Base-by-base conservation (phyloP, 2,329 filamentous ascomycete species). In the Malbranchea zuffiana region DNA sequence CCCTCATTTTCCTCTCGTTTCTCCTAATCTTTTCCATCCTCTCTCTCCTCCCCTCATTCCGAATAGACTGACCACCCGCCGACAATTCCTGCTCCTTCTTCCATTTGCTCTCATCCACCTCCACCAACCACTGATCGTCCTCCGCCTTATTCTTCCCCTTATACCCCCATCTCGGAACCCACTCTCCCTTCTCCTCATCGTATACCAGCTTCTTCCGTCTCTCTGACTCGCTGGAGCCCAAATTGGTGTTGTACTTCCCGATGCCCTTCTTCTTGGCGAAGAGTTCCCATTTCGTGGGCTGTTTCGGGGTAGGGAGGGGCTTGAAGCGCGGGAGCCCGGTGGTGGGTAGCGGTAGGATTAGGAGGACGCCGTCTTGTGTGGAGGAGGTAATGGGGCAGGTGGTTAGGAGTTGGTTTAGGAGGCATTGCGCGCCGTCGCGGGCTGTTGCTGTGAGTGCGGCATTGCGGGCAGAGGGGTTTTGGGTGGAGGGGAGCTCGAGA, bases 181-280 rank as follows among this genome's bases (percentile, higher is more conserved):
- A 96, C 58, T 90, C 82, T 47, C 83, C 82, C 20, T 68, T 82
- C 41, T 71, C 76, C 62, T 93, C 83, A 61, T 96, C 85, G 60
- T 80, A 96, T 39, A 80, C 76, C 51, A 87, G 65, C 65, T 94
- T 81, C 59, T 65, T 66, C 45, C 59, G 54, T 26, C 75, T 72
- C 72, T 62, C 69, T 60, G 78, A 71, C 56, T 90, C 85, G 48
- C 81, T 50, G 11, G 47, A 45, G 13, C 49, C 62, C 12, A 60
- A 52, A 39, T 55, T 75, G 48, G 75, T 81, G 74, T 87, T 93
- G 62, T 78, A 77, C 67, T 82, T 83, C 65, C 64, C 64, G 35
- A 98, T 96, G 39, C 90, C 90, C 72, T 95, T 93, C 75, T 93
- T 93, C 61, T 78, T 81, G 30, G 90, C 90, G 66, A 98, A 98